Conservation (phyloP, 2,329 filamentous ascomycete species). For the Claviceps purpurea region DNA sequence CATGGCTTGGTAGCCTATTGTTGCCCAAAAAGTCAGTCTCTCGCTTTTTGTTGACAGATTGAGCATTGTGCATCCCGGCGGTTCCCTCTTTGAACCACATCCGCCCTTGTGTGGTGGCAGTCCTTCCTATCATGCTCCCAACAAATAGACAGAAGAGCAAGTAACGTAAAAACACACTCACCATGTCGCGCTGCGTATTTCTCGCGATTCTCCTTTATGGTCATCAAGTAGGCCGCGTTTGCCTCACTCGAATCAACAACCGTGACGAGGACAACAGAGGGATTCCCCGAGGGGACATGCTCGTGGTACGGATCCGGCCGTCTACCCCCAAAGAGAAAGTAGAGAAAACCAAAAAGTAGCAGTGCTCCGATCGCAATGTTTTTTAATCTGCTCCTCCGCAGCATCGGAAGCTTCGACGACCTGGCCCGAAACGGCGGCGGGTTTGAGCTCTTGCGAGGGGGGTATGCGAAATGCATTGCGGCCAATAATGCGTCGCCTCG, state of each 20-base stretch:
- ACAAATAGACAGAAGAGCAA: too few relatives aligned
- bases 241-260: slow-evolving; percentile 57
- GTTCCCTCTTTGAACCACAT: too few relatives aligned
- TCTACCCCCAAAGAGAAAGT: slow-evolving; percentile 35
- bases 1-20: slow-evolving; percentile 56
- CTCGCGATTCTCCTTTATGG: slow-evolving; percentile 68
- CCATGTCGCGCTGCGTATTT: slow-evolving; percentile 80
- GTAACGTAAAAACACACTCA: slow-evolving; percentile 27
- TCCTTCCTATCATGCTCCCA: too few relatives aligned
- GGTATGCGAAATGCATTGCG: slow-evolving; percentile 81
- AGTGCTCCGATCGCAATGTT: slow-evolving; percentile 41
- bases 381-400: slow-evolving; percentile 51
- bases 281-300: slow-evolving; percentile 36
- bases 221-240: slow-evolving; percentile 53
- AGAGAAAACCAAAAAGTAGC: slow-evolving; percentile 44
- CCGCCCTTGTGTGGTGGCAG: too few relatives aligned
- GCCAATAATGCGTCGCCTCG: slow-evolving; percentile 1
- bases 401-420: slow-evolving; percentile 36
- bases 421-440: slow-evolving; percentile 57
- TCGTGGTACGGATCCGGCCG: slow-evolving; percentile 19
- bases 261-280: slow-evolving; percentile 68
- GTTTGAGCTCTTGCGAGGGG: slow-evolving; percentile 70
- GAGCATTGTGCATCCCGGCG: too few relatives aligned
- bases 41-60: not conserved
- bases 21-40: not conserved